Base-by-base conservation (phyloP, 164 flowering plant species). In the Annona squamosa region DNA sequence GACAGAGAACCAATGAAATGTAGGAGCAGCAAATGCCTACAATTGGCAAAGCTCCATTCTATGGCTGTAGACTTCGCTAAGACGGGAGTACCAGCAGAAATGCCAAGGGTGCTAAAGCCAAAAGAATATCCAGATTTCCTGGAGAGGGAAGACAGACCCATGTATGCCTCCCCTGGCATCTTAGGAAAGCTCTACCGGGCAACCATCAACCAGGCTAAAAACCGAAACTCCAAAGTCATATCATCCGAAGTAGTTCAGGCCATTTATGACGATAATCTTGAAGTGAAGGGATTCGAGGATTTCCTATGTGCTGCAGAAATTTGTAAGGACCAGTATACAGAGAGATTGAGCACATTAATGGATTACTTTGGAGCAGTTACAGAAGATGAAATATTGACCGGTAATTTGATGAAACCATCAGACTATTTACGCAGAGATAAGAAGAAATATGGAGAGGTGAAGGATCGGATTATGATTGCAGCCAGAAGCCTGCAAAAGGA, bases 11-110 rank as follows among this genome's bases (percentile, higher is more conserved):
- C 87, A 37, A 81, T 80, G 2, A 92, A 91, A 78, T 98, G 97
- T 42, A 75, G 86, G 73, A 92, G 91, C 67, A 63, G 74, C 3
- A 93, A 88, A 82, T 96, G 98, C 81, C 89, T 89, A 12, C 80
- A 87, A 70, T 78, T 96, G 76, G 97, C 99, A 65, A 74, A 65
- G 16, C 97, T 96, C 67, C 98, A 90, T 77, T 93, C 97, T 41
- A 91, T 89, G 94, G 99, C 97, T 18, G 99, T 93, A n/a, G 97
- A 96, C 80, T 93, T 92, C 79, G 99, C 98, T 47, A 96, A 96
- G 80, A 88, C 94, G 0, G 98, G 99, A 19, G 91, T 95, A 67
- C 94, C 97, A 7, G 98, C 99, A 4, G 95, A 88, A 84, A 92
- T 93, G 97, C 97, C 97, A 17, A 65, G 75, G 62, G 74, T 64